Percentiles rank a stretch among this genome's conserved stretches.
Evolutionary conservation across 2,329 filamentous ascomycete species (phyloP).

Genomic region (Claviceps capensis): DNA sequence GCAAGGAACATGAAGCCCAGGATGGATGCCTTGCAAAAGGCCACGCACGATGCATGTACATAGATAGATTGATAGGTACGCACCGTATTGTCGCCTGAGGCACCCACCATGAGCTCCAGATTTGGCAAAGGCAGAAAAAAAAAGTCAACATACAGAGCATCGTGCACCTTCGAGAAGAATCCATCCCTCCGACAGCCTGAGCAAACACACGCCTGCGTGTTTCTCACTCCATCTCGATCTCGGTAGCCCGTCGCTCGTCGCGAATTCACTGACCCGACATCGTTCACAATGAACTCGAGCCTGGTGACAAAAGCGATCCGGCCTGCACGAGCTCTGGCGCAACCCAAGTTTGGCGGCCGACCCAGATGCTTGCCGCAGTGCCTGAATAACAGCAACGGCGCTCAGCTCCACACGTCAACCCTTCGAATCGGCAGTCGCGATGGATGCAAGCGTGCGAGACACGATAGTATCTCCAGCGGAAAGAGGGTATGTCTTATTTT

Average conservation of each 20-base stretch:
- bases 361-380: constrained; percentile 24
- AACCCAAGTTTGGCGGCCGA: constrained; percentile 25
- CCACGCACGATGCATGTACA: too few relatives aligned
- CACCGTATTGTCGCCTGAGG: constrained; percentile 17
- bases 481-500: constrained; percentile 14
- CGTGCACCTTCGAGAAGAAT: constrained; percentile 6
- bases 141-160: not conserved
- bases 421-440: constrained; percentile 10
- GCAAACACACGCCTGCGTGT: not conserved
- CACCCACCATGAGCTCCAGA: constrained; percentile 13
- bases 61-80: too few relatives aligned
- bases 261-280: constrained; percentile 15
- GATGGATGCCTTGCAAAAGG: too few relatives aligned
- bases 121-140: constrained; percentile 13
- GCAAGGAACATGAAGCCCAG: too few relatives aligned
- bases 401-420: constrained; percentile 20
- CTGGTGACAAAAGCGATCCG: constrained; percentile 32
- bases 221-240: not conserved
- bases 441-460: constrained; percentile 10
- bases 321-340: constrained; percentile 32
- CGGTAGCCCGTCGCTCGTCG: not conserved
- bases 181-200: not conserved
- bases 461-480: constrained; percentile 10
- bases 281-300: constrained; percentile 32
- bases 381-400: constrained; percentile 25